phyloP scores from a whole-genome alignment of 306 rosid species.

The Datisca glomerata region DNA sequence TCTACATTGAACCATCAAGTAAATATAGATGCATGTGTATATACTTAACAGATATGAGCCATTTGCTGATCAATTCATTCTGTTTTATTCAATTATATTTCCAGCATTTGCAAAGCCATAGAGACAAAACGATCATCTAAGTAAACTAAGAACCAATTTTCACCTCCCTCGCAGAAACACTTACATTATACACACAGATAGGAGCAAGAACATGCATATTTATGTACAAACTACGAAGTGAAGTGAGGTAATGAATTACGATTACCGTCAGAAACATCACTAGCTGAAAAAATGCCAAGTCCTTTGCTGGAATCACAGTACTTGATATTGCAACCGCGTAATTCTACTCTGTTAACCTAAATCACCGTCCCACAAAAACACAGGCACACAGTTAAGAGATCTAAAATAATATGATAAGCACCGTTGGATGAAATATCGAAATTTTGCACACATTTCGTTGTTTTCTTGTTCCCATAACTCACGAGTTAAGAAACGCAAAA shows the following conservation, averaged over 20 bases:
- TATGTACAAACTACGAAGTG: background rate
- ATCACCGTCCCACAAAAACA: slow-evolving; percentile 13
- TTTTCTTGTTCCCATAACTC: background rate
- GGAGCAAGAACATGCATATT: slow-evolving; percentile 3
- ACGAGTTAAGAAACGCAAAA: background rate
- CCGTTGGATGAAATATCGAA: background rate
- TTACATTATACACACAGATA: background rate
- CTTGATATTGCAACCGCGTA: slow-evolving; percentile 64
- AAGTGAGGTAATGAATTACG: slow-evolving; percentile 7
- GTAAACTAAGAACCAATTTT: background rate
- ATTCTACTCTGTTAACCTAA: slow-evolving; percentile 66
- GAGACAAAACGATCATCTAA: background rate
- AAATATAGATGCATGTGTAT: no score
- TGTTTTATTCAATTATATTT: no score
- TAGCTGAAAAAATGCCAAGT: slow-evolving; percentile 54
- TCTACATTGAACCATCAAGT: no score
- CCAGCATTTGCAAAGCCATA: no score
- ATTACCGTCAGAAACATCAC: slow-evolving; percentile 63
- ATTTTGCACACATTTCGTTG: background rate
- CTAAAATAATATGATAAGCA: background rate
- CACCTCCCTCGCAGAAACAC: background rate
- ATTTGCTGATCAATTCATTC: no score
- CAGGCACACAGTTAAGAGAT: background rate
- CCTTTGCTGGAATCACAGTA: slow-evolving; percentile 73
- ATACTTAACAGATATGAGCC: no score